Percentiles rank a stretch among this genome's conserved stretches.
Evolutionary conservation across 2,329 filamentous ascomycete species (phyloP).

Genomic region (Talaromyces sp.): DNA sequence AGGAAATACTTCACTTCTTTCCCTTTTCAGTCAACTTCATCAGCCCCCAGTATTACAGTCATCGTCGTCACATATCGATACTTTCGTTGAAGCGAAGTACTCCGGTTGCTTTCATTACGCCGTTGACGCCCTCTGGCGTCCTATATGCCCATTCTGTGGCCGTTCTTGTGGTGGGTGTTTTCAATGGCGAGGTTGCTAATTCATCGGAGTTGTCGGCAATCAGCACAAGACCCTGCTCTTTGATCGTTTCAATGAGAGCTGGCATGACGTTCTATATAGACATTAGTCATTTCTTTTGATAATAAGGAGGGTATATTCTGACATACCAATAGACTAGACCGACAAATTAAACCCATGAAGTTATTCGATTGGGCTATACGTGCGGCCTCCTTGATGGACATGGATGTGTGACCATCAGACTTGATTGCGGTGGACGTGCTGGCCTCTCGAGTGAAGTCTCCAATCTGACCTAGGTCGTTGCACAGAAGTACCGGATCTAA

Average conservation of each 20-base stretch:
- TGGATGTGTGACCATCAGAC: constrained; percentile 69
- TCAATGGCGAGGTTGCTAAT: constrained; percentile 25
- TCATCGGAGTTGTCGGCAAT: constrained; percentile 81
- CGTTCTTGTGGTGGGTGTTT: constrained; percentile 31
- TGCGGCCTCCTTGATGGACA: constrained; percentile 92
- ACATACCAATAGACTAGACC: constrained; percentile 73
- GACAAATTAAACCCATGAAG: constrained; percentile 95
- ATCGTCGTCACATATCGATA: constrained; percentile 62
- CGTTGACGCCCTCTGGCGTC: constrained; percentile 80
- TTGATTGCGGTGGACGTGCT: constrained; percentile 46
- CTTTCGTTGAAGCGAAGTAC: constrained; percentile 91
- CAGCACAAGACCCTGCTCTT: constrained; percentile 86
- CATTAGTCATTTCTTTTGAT: background rate
- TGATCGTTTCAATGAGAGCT: constrained; percentile 87
- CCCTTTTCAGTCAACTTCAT: background rate
- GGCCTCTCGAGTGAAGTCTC: constrained; percentile 39
- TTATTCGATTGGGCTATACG: constrained; percentile 93
- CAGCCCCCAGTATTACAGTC: background rate
- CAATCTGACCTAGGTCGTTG: constrained; percentile 73
- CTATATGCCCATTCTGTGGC: constrained; percentile 45
- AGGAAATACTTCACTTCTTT: background rate
- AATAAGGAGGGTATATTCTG: background rate
- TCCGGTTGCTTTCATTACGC: constrained; percentile 79
- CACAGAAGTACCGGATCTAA: constrained; percentile 85
- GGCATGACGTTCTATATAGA: constrained; percentile 77